Conservation (phyloP, 805 yeast genomes). For the Ogataea methylovora region DNA sequence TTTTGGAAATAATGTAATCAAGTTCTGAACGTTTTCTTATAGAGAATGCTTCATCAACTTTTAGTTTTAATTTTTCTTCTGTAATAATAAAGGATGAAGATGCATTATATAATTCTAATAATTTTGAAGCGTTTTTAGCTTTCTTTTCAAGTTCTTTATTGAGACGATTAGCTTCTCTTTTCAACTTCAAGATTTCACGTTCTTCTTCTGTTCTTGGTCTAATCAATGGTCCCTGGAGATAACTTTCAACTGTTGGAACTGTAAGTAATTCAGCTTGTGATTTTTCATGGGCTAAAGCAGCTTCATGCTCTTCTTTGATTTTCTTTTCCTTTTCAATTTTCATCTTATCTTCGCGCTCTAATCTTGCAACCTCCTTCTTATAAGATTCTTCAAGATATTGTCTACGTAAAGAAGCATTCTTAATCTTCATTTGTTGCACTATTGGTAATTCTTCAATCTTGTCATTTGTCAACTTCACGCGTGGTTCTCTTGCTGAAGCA, state of each 20-base stretch:
- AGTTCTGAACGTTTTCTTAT: slow-evolving; percentile 9
- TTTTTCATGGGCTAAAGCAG: slow-evolving; percentile 31
- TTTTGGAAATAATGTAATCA: slow-evolving; percentile 3
- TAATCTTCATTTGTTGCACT: slow-evolving; percentile 37
- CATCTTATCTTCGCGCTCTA: slow-evolving; percentile 22
- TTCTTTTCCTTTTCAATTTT: slow-evolving; percentile 18
- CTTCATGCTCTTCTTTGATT: slow-evolving; percentile 16
- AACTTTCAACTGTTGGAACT: slow-evolving; percentile 69
- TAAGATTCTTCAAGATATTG: slow-evolving; percentile 58
- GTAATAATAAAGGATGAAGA: slow-evolving; percentile 64
- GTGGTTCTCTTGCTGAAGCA: slow-evolving; percentile 38
- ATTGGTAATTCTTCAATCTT: slow-evolving; percentile 28
- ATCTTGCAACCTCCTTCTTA: slow-evolving; percentile 29
- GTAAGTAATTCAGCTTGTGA: slow-evolving; percentile 56
- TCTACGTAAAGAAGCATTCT: slow-evolving; percentile 63
- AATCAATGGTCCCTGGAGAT: slow-evolving; percentile 63
- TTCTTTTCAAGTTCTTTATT: slow-evolving; percentile 43
- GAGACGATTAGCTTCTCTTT: slow-evolving; percentile 62
- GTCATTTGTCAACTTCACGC: slow-evolving; percentile 20
- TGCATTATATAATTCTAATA: slow-evolving; percentile 68
- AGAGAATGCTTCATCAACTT: slow-evolving; percentile 49
- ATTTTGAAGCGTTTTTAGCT: slow-evolving; percentile 44
- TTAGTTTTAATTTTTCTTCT: slow-evolving; percentile 53
- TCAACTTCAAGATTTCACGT: slow-evolving; percentile 42
- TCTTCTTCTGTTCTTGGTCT: slow-evolving; percentile 70